Evolutionary conservation across 768 basidiomycete genomes (phyloP), one percentile per base, ranked within the genome.

Genomic region (Leccinum variicolor): DNA sequence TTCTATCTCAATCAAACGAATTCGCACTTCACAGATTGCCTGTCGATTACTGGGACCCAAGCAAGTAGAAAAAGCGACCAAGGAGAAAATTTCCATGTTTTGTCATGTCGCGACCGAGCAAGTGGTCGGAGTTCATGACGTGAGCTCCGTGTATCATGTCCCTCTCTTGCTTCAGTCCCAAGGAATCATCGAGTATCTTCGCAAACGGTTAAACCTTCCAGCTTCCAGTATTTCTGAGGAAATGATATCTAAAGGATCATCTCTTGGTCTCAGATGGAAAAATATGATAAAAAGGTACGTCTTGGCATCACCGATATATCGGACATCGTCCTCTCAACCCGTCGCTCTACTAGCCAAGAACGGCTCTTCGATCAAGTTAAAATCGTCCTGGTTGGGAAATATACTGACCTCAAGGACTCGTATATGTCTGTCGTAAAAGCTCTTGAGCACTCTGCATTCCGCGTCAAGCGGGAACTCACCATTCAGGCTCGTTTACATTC

Each of bases 401-500:
- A 99, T 77, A 98, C 94, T 13, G 87, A 93, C 62, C 79, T 98
- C 49, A 92, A 94, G 74, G 96, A 99, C 73, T 97, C 95, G 26
- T 99, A 99, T 72, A 98, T 98, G 92, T 94, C 91, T 28, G 96
- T 99, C 55, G 87, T 86, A 67, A 99, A 99, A 79, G 85, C 97
- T 21, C 79, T 99, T 34, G 96, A 99, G 74, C 96, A 99, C 73
- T 94, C 95, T 6, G 92, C 95, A 1, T 93, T 98, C 77, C 85
- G 93, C 45, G 90, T 96, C 54, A 90, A 86, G 56, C 78, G 92
- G 56, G 94, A 91, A 69, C 82, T 99, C 39, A 79, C 77, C 52
- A 79, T 98, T 41, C 83, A 92, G 64, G 95, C 91, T 62, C 47
- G 84, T 76, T 17, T 25, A 3, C 8, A n/a, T 23, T 54, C 54